These are phyloP conservation scores for Neurospora sp. DNA, from an alignment of 495 filamentous ascomycete genomes.

Conservation along the genomic window DNA sequence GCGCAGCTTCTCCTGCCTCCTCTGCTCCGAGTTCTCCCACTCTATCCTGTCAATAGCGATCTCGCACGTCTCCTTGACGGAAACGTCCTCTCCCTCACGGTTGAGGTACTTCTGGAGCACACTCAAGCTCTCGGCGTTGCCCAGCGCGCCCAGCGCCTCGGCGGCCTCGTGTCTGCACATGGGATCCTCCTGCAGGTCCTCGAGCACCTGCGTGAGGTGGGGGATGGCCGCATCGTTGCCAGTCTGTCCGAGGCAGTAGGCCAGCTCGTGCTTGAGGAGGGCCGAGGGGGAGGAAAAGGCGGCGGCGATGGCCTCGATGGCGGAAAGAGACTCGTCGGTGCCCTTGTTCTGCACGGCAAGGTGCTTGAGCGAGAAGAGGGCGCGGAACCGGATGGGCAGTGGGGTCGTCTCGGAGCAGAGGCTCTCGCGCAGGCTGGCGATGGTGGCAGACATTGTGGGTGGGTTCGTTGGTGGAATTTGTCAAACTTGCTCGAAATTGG, in stretches of 20 bases:
- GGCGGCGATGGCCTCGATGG: constrained; percentile 88
- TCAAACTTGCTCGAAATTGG: not conserved
- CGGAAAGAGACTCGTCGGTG: constrained; percentile 52
- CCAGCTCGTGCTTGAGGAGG: constrained; percentile 87
- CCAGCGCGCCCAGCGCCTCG: constrained; percentile 86
- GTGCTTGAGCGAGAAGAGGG: constrained; percentile 95
- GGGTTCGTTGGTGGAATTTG: constrained; percentile 5
- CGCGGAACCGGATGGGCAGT: constrained; percentile 85
- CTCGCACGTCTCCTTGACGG: constrained; percentile 92
- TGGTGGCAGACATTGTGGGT: constrained; percentile 18
- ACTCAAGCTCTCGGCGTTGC: constrained; percentile 57
- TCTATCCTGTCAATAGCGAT: constrained; percentile 89
- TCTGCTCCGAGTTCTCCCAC: constrained; percentile 74
- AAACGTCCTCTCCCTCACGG: constrained; percentile 56
- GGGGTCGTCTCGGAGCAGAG: constrained; percentile 69
- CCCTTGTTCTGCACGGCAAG: constrained; percentile 60
- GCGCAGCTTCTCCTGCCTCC: constrained; percentile 62
- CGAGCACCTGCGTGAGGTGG: constrained; percentile 64
- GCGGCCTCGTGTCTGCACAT: constrained; percentile 98
- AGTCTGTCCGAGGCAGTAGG: constrained; percentile 94
- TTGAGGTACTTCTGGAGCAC: constrained; percentile 63
- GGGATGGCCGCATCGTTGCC: constrained; percentile 63
- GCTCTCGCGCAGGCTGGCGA: constrained; percentile 59
- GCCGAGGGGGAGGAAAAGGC: constrained; percentile 77
- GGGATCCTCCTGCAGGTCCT: constrained; percentile 67